Base-by-base conservation (phyloP, 2,329 filamentous ascomycete genomes). In the Seiridium unicorne region DNA sequence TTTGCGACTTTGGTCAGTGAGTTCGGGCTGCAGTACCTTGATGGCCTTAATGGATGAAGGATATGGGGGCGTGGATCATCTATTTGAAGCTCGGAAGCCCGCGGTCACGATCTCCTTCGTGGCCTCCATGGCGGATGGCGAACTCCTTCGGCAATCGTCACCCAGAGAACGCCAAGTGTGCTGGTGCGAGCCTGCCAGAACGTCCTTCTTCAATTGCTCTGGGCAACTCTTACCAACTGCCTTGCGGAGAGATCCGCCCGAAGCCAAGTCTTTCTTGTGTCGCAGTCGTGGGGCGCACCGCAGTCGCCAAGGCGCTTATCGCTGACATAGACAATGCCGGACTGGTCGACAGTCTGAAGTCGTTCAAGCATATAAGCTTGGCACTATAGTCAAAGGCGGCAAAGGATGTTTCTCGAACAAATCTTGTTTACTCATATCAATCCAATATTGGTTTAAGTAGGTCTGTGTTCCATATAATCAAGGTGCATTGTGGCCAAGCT, bases 191-290 rank as follows among this genome's bases (percentile, higher is more conserved):
- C 10, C 26, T 32, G 34, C n/a, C 26, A 49, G 35, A 51, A 13
- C 31, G 47, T 51, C 46, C 60, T 54, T 62, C 47, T 58, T 55
- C 7, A 49, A 60, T 57, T 31, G 55, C 46, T 18, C 36, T 51
- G 55, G 40, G 49, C 34, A 51, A 9, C 11, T 31, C 35, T 54
- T 40, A 35, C 44, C 36, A 61, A 44, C 60, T 61, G 38, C 60
- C 60, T 51, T 56, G 48, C 13, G 51, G 51, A 34, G 40, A 36
- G 35, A 58, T 47, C 49, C 31, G 11, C 49, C 60, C 49, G 35
- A 49, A n/a, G 55, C 55, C 51, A 53, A 61, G 44, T 35, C 44
- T 48, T 57, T 36, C 36, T 11, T 13, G 32, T 36, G 55, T 57
- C 31, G 55, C 55, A 48, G 18, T 48, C 34, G 35, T 35, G 44